These are phyloP conservation scores for Beauveria brongniartii DNA, from an alignment of 2,329 filamentous ascomycete genomes.

Conservation along the genomic window DNA sequence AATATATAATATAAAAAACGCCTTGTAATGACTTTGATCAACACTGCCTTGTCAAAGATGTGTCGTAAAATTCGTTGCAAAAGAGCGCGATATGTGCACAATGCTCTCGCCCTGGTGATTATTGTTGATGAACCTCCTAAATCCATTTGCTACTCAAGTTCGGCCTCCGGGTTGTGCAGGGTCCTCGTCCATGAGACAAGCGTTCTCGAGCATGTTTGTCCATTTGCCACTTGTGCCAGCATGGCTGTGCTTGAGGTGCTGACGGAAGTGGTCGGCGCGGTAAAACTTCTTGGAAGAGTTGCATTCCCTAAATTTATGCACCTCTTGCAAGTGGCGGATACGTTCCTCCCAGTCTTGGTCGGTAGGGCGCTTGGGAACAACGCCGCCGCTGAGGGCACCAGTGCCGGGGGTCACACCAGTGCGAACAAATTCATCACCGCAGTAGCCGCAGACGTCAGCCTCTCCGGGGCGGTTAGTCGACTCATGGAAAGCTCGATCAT, in stretches of 20 bases:
- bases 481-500: slow-evolving; percentile 78
- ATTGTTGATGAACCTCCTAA: not conserved
- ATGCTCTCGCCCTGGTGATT: not conserved
- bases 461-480: slow-evolving; percentile 59
- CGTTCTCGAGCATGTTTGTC: slow-evolving; percentile 96
- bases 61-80: slow-evolving; percentile 9
- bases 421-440: slow-evolving; percentile 76
- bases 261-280: slow-evolving; percentile 92
- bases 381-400: slow-evolving; percentile 25
- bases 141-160: not conserved
- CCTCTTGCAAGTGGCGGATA: slow-evolving; percentile 76
- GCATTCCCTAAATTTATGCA: slow-evolving; percentile 96
- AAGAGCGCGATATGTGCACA: slow-evolving; percentile 4
- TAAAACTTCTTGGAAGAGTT: slow-evolving; percentile 98
- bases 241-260: slow-evolving; percentile 97
- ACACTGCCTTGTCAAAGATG: slow-evolving; percentile 7
- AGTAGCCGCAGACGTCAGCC: slow-evolving; percentile 85
- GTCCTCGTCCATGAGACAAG: slow-evolving; percentile 89
- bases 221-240: slow-evolving; percentile 94
- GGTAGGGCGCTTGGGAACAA: slow-evolving; percentile 44
- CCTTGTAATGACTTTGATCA: slow-evolving; percentile 10
- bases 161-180: slow-evolving; percentile 22
- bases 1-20: slow-evolving; percentile 2
- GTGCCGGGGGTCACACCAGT: slow-evolving; percentile 33
- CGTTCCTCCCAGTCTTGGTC: slow-evolving; percentile 84